phyloP scores from a whole-genome alignment of 805 yeast species.

The Wickerhamiella alocasiicola region DNA sequence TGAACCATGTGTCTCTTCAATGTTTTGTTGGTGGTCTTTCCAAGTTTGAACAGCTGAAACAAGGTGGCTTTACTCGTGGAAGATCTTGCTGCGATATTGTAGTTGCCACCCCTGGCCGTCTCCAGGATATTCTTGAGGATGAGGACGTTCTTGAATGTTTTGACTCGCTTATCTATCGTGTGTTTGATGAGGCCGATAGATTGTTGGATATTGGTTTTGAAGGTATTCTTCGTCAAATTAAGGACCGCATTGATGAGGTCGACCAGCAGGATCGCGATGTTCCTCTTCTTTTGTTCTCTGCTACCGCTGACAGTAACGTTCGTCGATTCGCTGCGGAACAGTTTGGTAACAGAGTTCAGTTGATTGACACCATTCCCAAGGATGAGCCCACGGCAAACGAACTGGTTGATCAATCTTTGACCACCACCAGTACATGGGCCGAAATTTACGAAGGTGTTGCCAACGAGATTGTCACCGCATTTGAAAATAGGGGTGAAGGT shows the following conservation, averaged over 20 bases:
- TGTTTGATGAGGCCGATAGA: constrained; percentile 88
- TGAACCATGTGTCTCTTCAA: constrained; percentile 30
- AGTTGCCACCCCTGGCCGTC: constrained; percentile 85
- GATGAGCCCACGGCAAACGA: constrained; percentile 70
- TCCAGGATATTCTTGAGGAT: constrained; percentile 45
- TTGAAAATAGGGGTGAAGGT: constrained; percentile 21
- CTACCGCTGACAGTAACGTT: constrained; percentile 67
- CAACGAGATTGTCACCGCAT: constrained; percentile 34
- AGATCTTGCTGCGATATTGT: constrained; percentile 43
- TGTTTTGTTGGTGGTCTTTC: constrained; percentile 60
- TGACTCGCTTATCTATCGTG: constrained; percentile 44
- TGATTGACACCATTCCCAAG: constrained; percentile 60
- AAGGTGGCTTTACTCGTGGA: constrained; percentile 24
- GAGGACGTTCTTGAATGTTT: constrained; percentile 37
- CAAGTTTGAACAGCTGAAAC: constrained; percentile 29
- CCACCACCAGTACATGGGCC: constrained; percentile 41
- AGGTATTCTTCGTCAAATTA: constrained; percentile 35
- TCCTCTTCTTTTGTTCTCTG: constrained; percentile 71
- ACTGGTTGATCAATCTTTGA: constrained; percentile 56
- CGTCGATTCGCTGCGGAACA: constrained; percentile 47
- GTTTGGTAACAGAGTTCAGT: constrained; percentile 26
- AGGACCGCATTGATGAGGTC: constrained; percentile 38
- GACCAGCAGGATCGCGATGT: constrained; percentile 30
- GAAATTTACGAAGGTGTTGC: constrained; percentile 47
- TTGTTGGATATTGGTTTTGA: constrained; percentile 71